These are phyloP conservation scores for Lagerstroemia speciosa DNA, from an alignment of 345 rosid genomes.

Conservation along the genomic window DNA sequence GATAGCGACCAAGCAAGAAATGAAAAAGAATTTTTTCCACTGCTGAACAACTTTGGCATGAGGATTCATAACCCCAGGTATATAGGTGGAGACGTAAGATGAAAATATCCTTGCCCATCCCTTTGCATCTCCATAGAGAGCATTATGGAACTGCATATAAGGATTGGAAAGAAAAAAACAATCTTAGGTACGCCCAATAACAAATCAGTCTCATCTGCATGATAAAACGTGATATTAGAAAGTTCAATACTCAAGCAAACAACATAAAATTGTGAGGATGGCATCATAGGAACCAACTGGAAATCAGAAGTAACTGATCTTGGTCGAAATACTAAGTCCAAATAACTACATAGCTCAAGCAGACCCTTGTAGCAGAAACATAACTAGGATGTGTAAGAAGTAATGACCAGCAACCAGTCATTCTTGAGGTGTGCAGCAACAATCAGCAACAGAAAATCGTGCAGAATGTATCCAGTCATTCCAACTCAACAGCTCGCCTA, in stretches of 20 bases:
- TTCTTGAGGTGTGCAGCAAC: not conserved
- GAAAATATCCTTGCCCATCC: conserved; percentile 61
- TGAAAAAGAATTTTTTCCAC: conserved; percentile 65
- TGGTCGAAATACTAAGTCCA: not conserved
- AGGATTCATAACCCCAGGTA: conserved; percentile 79
- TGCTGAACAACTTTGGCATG: conserved; percentile 49
- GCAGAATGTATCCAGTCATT: not conserved
- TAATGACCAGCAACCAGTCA: not conserved
- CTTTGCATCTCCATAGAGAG: no score
- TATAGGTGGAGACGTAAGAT: conserved; percentile 22
- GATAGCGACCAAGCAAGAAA: conserved; percentile 66
- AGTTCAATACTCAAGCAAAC: not conserved
- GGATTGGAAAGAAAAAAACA: not conserved
- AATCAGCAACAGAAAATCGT: not conserved
- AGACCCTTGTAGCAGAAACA: not conserved
- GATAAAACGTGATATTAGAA: not conserved
- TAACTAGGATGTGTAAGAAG: not conserved
- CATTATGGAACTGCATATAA: conserved; percentile 53
- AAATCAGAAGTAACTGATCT: not conserved
- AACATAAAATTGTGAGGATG: not conserved
- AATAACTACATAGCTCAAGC: not conserved
- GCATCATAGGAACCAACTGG: not conserved
- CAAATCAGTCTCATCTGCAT: not conserved
- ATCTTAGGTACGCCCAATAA: conserved; percentile 4
- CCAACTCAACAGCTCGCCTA: not conserved